These are phyloP conservation scores for Theobroma grandiflorum DNA, from an alignment of 441 rosid species.

Conservation along the genomic window DNA sequence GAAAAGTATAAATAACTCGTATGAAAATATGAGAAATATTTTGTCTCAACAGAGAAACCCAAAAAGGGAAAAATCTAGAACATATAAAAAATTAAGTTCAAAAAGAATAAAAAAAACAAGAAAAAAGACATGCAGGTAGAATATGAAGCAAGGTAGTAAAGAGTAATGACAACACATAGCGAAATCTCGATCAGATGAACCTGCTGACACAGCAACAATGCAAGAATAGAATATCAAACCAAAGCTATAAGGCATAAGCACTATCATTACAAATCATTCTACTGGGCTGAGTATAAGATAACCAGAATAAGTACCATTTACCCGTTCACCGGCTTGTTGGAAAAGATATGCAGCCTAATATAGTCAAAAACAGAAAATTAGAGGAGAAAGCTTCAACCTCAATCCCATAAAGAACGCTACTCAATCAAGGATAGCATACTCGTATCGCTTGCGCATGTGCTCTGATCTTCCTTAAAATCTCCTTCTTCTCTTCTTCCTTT, in stretches of 20 bases:
- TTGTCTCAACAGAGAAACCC: background rate
- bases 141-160: background rate
- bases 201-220: background rate
- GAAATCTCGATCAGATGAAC: background rate
- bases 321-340: constrained; percentile 56
- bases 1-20: background rate
- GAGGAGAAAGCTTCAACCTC: constrained; percentile 17
- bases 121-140: background rate
- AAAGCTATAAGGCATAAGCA: background rate
- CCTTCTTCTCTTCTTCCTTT: constrained; percentile 81
- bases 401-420: background rate
- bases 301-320: constrained; percentile 55
- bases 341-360: constrained; percentile 91
- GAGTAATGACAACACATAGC: background rate
- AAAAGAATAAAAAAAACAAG: background rate
- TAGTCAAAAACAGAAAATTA: constrained; percentile 29
- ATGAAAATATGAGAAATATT: background rate
- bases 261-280: background rate
- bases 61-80: background rate
- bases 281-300: background rate
- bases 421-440: constrained; percentile 43
- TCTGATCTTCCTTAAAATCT: constrained; percentile 75
- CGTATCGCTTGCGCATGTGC: constrained; percentile 87
- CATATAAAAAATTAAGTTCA: background rate
- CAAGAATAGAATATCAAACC: background rate